phyloP scores from a whole-genome alignment of 2,329 filamentous ascomycete genomes.

The Colletotrichum sansevieriae region DNA sequence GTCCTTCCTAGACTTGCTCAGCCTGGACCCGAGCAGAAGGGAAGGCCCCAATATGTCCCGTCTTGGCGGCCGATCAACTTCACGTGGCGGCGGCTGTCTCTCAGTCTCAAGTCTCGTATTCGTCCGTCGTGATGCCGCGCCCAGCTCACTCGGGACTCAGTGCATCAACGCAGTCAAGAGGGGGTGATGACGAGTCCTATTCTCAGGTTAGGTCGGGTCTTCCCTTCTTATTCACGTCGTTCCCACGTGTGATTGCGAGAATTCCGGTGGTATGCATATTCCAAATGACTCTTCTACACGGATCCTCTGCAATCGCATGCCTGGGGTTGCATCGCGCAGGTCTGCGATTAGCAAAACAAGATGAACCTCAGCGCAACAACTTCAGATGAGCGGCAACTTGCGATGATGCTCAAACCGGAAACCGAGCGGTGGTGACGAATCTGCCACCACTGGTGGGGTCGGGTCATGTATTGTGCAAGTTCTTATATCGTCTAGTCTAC shows the following conservation, averaged over 20 bases:
- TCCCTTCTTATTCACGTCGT: constrained; percentile 27
- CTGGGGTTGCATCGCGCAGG: constrained; percentile 29
- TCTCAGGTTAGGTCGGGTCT: constrained; percentile 33
- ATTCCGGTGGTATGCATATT: not conserved
- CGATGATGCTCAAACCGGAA: not conserved
- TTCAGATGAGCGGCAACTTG: constrained; percentile 18
- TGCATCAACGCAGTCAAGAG: constrained; percentile 14
- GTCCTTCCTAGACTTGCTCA: too few species aligned
- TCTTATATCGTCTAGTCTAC: too few species aligned
- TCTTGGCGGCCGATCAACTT: constrained; percentile 30
- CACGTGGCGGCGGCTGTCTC: constrained; percentile 16
- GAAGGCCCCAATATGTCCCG: constrained; percentile 27
- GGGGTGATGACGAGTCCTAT: constrained; percentile 29
- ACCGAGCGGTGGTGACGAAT: not conserved
- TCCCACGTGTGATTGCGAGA: constrained; percentile 6
- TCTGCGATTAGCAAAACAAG: constrained; percentile 33
- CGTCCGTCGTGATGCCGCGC: constrained; percentile 2
- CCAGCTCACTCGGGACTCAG: constrained; percentile 6
- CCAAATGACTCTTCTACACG: too few species aligned
- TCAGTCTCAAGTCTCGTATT: not conserved
- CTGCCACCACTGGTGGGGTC: too few species aligned
- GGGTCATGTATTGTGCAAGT: too few species aligned
- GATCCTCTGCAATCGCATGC: constrained; percentile 19
- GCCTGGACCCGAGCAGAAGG: constrained; percentile 21
- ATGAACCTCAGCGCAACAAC: constrained; percentile 12